phyloP scores from a whole-genome alignment of 2,329 filamentous ascomycete genomes.

The Fusarium pininemorale region DNA sequence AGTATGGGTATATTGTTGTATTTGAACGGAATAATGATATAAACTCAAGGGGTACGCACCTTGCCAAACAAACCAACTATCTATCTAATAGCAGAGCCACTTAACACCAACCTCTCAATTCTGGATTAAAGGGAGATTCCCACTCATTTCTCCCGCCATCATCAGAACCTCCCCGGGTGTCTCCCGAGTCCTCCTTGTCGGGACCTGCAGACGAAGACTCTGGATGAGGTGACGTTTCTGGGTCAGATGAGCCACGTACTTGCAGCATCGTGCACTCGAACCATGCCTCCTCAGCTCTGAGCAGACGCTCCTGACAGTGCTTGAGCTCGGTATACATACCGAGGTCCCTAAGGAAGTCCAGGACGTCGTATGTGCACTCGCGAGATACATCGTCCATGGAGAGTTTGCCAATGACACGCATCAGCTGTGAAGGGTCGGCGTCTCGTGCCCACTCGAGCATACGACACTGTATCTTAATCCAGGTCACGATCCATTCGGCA shows the following conservation, averaged over 20 bases:
- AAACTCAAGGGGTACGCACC: not conserved
- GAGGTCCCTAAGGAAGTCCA: slow-evolving; percentile 49
- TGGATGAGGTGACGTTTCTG: not conserved
- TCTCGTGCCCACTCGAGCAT: slow-evolving; percentile 43
- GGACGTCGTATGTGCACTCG: slow-evolving; percentile 45
- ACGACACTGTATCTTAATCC: slow-evolving; percentile 48
- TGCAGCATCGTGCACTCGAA: slow-evolving; percentile 34
- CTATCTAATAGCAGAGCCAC: not conserved
- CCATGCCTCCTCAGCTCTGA: slow-evolving; percentile 37
- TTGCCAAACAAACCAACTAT: not conserved
- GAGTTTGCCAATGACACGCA: slow-evolving; percentile 41
- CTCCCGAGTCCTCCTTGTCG: not conserved
- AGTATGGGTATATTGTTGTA: not conserved
- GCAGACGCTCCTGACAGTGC: slow-evolving; percentile 40
- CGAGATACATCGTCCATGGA: slow-evolving; percentile 6
- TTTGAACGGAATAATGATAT: not conserved
- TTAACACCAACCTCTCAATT: not conserved
- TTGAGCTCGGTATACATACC: slow-evolving; percentile 45
- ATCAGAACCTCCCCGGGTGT: not conserved
- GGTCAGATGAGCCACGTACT: not conserved
- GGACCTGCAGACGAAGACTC: not conserved
- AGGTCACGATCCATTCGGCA: slow-evolving; percentile 46
- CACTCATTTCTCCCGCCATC: no score
- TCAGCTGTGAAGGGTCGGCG: slow-evolving; percentile 42
- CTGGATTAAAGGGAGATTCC: not conserved